Evolutionary conservation across 345 rosid species (phyloP), one percentile per base, ranked within the genome.

Genomic region (rapeseed (Brassica napus)): DNA sequence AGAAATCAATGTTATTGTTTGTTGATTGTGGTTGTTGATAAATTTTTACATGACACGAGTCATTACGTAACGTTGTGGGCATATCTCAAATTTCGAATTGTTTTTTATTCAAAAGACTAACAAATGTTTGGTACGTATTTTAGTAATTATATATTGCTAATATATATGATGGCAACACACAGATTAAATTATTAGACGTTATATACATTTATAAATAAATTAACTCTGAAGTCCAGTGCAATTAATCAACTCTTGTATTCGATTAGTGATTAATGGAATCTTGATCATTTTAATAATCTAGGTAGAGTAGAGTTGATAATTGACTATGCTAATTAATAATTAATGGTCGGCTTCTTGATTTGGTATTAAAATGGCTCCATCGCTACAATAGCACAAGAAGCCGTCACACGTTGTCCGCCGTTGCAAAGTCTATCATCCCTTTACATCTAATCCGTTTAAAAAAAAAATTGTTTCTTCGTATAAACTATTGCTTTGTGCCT

Each of bases 371-470:
- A 34, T 26, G 74, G 34, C 71, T 54, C 52, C 59, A 18, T 65
- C 54, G 52, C n/a, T 23, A 23, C 18, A 18, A 18, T 18, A 54
- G 34, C 67, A 64, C 67, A 65, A 64, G 76, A 72, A 72, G 81
- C 72, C 62, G 72, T 72, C 68, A 78, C 72, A 78, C 67, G 73
- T 44, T 65, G 68, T 78, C 72, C 71, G 67, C 76, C 75, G 32
- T 77, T 70, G 57, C 68, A 1, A 30, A 71, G 65, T 71, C 72
- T 71, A 71, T n/a, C n/a, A n/a, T 65, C 68, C 68, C 61, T 72
- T 72, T 65, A 76, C 68, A 39, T 71, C 8, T 4, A 32, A 30
- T 59, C 3, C 28, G 16, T n/a, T 77, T 58, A 18, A 18, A 18
- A 18, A n/a, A n/a, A 18, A 18, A 18, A 60, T 30, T 12, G 5